Base-by-base conservation (phyloP, 2,329 filamentous ascomycete genomes). In the Hymenotorrendiella dingleyae region DNA sequence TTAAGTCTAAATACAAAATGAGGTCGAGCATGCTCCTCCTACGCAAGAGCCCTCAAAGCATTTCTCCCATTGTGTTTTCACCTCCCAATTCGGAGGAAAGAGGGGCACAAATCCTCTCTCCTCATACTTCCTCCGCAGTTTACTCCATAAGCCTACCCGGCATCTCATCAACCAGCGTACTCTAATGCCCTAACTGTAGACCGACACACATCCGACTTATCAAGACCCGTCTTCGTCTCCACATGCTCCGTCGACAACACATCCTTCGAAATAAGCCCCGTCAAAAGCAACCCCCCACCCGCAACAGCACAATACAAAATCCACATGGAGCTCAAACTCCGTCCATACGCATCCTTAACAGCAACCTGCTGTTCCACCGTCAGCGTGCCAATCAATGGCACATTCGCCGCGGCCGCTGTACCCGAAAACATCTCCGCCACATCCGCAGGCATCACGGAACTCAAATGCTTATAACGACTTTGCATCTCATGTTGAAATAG, bases 171-270 rank as follows among this genome's bases (percentile, higher is more conserved):
- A n/a, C n/a, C n/a, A n/a, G n/a, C n/a, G n/a, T n/a, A n/a, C n/a
- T n/a, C n/a, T n/a, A n/a, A n/a, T n/a, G n/a, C n/a, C n/a, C n/a
- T n/a, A n/a, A n/a, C n/a, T n/a, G n/a, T n/a, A n/a, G n/a, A n/a
- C n/a, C n/a, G n/a, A n/a, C n/a, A n/a, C n/a, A n/a, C n/a, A n/a
- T n/a, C n/a, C n/a, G n/a, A n/a, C n/a, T n/a, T n/a, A n/a, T n/a
- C n/a, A n/a, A n/a, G n/a, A n/a, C 73, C 73, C 6, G 73, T 76
- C 55, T 65, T 71, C 12, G 70, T 75, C 58, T 76, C 73, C 2
- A 61, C 65, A 51, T 76, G 72, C 51, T 73, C 70, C 30, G 60
- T 67, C 24, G 61, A 70, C 57, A 76, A 50, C 8, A 60, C 47
- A 8, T 50, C 47, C 36, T 70, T 67, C 43, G 63, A 60, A 39